Evolutionary conservation across 176 grass and related monocot genomes (phyloP), one percentile per base, ranked within the genome.

Genomic region (Paspalum vaginatum): DNA sequence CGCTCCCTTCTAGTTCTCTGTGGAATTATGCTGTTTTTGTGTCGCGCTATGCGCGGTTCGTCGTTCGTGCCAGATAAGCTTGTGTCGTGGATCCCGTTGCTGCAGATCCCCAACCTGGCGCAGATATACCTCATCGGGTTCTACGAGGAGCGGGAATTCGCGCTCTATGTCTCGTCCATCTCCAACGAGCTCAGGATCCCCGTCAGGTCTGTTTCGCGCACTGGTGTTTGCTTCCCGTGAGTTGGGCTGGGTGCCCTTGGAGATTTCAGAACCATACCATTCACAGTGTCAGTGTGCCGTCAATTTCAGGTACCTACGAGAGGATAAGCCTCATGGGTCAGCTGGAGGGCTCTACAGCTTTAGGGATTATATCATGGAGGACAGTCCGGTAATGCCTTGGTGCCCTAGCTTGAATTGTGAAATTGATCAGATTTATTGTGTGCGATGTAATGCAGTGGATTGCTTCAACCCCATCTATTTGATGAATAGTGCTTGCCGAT

Each of bases 111-210:
- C 18, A 91, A 96, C 82, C 90, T 99, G 84, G 91, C 49, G n/a
- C 97, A 91, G 91, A 91, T 99, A 91, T 99, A 93, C 81, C 97
- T 99, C 73, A 82, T 99, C 65, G 97, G 93, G 26, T 99, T 99
- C 87, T 96, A 96, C 45, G 97, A 99, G 88, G 93, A 90, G 85
- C 84, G 91, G 79, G 93, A 99, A 68, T 99, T 99, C 81, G 87
- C 97, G 17, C 90, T 99, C 24, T 99, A 96, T 58, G 93, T 99
- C 46, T 96, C 97, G 27, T 92, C 97, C 47, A 93, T 99, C 86
- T 99, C 97, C 47, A 91, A 88, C 86, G 97, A 99, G 85, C 90
- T 99, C 72, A 93, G 93, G 77, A 65, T 99, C 61, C 97, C 97
- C 9, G 97, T 99, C 82, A 88, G 97, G 97, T 99, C 45, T 13